Conservation (phyloP, 768 basidiomycete species). For the Leccinum subgranulosum region DNA sequence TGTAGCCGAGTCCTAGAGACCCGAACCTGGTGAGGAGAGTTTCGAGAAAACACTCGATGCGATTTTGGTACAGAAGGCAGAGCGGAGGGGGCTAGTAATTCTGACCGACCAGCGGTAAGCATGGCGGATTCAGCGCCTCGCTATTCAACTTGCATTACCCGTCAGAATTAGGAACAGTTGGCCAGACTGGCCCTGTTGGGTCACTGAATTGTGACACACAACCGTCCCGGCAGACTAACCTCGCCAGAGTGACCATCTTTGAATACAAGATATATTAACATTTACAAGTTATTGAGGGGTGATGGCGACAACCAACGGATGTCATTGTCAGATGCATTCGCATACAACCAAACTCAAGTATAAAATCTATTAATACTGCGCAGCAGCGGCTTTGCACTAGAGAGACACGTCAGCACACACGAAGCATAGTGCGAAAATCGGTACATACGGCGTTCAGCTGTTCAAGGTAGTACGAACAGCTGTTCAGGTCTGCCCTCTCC, state of each 20-base stretch:
- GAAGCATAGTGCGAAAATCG: not conserved
- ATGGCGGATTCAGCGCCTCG: not conserved
- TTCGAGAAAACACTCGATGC: not conserved
- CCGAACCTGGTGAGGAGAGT: not conserved
- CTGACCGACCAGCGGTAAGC: not conserved
- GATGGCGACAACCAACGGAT: conserved; percentile 2
- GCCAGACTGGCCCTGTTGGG: not conserved
- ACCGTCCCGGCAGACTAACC: not conserved
- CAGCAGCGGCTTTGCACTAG: conserved; percentile 76
- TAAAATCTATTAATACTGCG: conserved; percentile 42
- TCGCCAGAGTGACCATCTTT: not conserved
- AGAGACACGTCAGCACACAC: conserved; percentile 5
- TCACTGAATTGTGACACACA: not conserved
- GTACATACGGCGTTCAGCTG: conserved; percentile 79
- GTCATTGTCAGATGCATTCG: conserved; percentile 6
- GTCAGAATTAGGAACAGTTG: too few relatives aligned
- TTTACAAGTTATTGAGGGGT: conserved; percentile 3
- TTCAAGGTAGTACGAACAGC: conserved; percentile 85
- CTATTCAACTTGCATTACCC: not conserved
- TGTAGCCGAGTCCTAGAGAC: not conserved
- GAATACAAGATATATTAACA: not conserved
- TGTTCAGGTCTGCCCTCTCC: conserved; percentile 73
- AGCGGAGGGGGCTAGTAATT: not conserved
- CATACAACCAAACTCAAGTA: conserved; percentile 2
- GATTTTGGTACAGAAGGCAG: too few relatives aligned